Percentiles rank a stretch among this genome's conserved stretches.
These are phyloP conservation scores for Candolleomyces efflorescens DNA, from an alignment of 768 basidiomycete genomes.

Conservation along the genomic window DNA sequence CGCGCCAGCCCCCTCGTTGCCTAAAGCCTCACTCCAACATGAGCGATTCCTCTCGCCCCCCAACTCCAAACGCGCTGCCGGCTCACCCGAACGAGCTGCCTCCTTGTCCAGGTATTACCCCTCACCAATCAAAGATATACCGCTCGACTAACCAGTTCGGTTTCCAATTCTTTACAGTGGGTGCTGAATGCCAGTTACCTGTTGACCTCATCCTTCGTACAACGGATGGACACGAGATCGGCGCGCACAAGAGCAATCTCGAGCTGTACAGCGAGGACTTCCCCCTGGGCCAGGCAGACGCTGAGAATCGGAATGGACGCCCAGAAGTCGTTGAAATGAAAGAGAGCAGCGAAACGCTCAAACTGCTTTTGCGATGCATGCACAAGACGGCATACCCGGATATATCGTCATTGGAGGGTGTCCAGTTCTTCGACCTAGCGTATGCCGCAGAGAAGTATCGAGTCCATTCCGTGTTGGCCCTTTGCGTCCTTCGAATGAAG, in stretches of 20 bases:
- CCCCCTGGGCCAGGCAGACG: background rate
- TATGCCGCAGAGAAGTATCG: background rate
- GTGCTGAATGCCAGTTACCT: constrained; percentile 7
- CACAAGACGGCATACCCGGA: background rate
- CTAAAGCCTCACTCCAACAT: no score
- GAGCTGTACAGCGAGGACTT: constrained; percentile 12
- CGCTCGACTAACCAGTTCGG: no score
- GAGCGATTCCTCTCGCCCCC: no score
- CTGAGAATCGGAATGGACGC: background rate
- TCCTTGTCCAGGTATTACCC: no score
- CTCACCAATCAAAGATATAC: no score
- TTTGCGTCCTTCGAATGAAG: background rate
- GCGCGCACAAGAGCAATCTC: constrained; percentile 13
- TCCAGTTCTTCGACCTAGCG: background rate
- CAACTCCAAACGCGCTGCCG: no score
- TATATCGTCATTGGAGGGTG: background rate
- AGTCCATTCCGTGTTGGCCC: background rate
- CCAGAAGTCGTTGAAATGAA: background rate
- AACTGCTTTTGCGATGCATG: background rate
- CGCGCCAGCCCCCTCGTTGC: no score
- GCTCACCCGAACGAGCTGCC: no score
- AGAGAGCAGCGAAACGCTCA: background rate
- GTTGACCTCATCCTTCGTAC: constrained; percentile 14
- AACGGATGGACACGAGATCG: constrained; percentile 5
- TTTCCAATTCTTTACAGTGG: no score